Conservation (phyloP, 768 basidiomycete genomes). For the Gloeostereum incarnatum region DNA sequence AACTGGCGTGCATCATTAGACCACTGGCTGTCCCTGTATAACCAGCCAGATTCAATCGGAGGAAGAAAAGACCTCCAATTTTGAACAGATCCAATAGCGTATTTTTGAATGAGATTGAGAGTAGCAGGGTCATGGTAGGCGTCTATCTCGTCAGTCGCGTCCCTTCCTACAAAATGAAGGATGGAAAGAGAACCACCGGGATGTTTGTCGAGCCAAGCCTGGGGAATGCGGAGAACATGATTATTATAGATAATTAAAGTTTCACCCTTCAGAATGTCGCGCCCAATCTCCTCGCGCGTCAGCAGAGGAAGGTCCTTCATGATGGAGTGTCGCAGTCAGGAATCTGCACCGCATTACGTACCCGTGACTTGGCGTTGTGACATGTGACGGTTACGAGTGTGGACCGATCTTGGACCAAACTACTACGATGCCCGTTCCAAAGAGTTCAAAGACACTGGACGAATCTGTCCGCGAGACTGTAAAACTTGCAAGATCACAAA, state of each 20-base stretch:
- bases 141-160: slow-evolving; percentile 90
- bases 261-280: slow-evolving; percentile 68
- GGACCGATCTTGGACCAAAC: not conserved
- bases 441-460: slow-evolving; percentile 23
- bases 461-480: slow-evolving; percentile 69
- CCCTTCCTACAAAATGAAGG: slow-evolving; percentile 91
- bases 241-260: slow-evolving; percentile 65
- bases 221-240: slow-evolving; percentile 55
- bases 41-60: slow-evolving; percentile 81
- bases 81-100: slow-evolving; percentile 63
- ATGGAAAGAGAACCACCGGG: slow-evolving; percentile 87
- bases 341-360: no score
- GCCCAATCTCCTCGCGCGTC: slow-evolving; percentile 44
- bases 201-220: slow-evolving; percentile 74
- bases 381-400: not conserved
- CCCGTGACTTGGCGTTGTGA: no score
- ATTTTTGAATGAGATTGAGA: slow-evolving; percentile 47
- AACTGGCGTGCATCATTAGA: slow-evolving; percentile 48
- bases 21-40: slow-evolving; percentile 54
- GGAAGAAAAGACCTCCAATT: slow-evolving; percentile 77
- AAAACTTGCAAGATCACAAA: slow-evolving; percentile 42
- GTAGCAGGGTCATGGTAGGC: slow-evolving; percentile 74
- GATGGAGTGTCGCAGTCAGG: no score
- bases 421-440: slow-evolving; percentile 15
- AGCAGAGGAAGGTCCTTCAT: no score